Evolutionary conservation across 257 asterid genomes (phyloP), one percentile per base, ranked within the genome.

Genomic region (Solanum clarkiae): DNA sequence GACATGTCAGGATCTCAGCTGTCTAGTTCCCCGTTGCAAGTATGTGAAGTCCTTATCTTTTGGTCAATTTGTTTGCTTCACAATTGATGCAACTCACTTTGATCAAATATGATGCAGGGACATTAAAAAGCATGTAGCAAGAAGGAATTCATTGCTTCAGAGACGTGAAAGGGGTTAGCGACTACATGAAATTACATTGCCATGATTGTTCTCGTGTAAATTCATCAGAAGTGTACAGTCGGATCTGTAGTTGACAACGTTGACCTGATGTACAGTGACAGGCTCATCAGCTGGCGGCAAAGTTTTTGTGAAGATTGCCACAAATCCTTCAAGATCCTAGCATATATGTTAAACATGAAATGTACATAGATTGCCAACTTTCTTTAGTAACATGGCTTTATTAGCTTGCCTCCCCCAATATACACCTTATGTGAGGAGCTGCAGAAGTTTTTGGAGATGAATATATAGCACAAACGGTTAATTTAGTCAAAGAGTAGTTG

Each of bases 1-100:
- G 24, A 62, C 18, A 13, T 93, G 97, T 87, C 69, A 49, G 53
- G 89, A 88, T 83, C 53, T 85, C 22, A 72, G 80, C 60, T 93
- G 97, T 87, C 45, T 6, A 18, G 84, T 93, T 45, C 95, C 97
- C 16, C 91, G 92, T 9, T 93, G 97, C 94, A 83, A 14, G 94
- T 91, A 87, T 63, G 90, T 87, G 80, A 9, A 65, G 18, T 32
- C 66, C 70, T 75, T 26, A 80, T 69, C 26, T 89, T 77, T 65
- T 69, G 32, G 17, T 26, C 77, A 56, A 62, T 18, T 42, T 83
- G 65, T 56, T 72, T 84, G 59, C 84, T 75, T 74, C 79, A 47
- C 29, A 63, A 57, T 74, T 68, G 26, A 13, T 24, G 40, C 14
- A 10, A 47, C 84, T 16, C 49, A 69, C 81, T 24, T 42, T 44